Conservation (phyloP, 805 yeast species). For the Starmerella potacharoeniae region DNA sequence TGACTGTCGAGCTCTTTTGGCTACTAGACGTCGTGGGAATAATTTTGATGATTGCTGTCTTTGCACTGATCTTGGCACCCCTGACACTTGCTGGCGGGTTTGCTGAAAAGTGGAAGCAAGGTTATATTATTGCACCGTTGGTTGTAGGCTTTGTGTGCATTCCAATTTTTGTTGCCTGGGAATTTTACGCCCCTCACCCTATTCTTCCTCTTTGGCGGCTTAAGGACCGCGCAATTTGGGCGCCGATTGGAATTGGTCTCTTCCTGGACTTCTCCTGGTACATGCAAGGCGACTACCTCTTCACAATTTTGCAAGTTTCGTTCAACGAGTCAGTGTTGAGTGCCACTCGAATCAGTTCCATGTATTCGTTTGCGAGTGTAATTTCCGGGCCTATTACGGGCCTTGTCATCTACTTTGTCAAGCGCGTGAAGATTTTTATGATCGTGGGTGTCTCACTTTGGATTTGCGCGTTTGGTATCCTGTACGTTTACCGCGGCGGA, state of each 20-base stretch:
- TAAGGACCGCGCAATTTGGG: constrained; percentile 62
- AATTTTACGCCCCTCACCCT: constrained; percentile 49
- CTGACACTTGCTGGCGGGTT: constrained; percentile 66
- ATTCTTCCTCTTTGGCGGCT: constrained; percentile 47
- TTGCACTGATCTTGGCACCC: constrained; percentile 61
- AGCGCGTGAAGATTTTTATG: constrained; percentile 49
- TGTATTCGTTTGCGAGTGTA: constrained; percentile 56
- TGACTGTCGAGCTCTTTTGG: constrained; percentile 37
- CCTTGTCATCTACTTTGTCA: constrained; percentile 37
- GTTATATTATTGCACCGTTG: constrained; percentile 54
- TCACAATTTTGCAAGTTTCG: constrained; percentile 54
- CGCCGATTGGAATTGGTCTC: constrained; percentile 50
- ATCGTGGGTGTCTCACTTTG: constrained; percentile 47
- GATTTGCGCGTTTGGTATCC: constrained; percentile 50
- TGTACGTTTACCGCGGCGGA: constrained; percentile 47
- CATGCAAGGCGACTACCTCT: constrained; percentile 60
- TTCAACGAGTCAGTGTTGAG: constrained; percentile 47
- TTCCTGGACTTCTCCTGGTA: constrained; percentile 51
- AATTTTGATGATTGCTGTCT: constrained; percentile 40
- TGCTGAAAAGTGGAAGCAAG: constrained; percentile 44
- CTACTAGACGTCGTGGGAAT: constrained; percentile 55
- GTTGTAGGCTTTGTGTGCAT: constrained; percentile 53
- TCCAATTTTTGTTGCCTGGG: constrained; percentile 54
- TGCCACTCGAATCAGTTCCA: constrained; percentile 53
- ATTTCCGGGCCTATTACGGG: constrained; percentile 51